Evolutionary conservation across 208 protist genomes (phyloP).

Genomic region (Cochliopodium minus): DNA sequence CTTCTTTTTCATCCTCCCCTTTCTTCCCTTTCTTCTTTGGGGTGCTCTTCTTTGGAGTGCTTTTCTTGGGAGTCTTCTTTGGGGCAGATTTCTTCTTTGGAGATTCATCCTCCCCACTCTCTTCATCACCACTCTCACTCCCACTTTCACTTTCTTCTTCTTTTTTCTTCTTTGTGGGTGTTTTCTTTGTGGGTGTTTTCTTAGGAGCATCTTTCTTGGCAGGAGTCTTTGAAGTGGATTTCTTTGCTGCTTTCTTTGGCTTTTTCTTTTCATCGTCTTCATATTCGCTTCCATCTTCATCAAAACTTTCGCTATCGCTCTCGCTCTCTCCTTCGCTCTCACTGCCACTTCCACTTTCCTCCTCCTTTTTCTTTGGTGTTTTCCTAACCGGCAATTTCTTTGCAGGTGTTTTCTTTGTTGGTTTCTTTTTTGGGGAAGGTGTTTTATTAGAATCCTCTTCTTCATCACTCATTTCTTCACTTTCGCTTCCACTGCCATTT

Average conservation of each 20-base stretch:
- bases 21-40: background rate
- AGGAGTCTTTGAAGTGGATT: background rate
- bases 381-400: slow-evolving; percentile 7
- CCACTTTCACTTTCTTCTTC: background rate
- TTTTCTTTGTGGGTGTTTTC: background rate
- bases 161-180: background rate
- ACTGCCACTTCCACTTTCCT: background rate
- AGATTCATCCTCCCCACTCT: background rate
- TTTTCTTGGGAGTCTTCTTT: background rate
- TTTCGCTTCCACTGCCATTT: background rate
- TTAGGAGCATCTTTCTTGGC: background rate
- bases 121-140: background rate
- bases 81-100: background rate
- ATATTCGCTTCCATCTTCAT: background rate
- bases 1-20: slow-evolving; percentile 8
- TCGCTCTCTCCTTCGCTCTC: background rate
- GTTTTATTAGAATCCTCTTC: slow-evolving; percentile 13
- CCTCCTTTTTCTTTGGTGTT: slow-evolving; percentile 11
- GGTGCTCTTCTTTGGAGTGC: background rate
- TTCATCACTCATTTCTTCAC: background rate
- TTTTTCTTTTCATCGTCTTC: background rate
- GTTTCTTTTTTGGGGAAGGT: background rate
- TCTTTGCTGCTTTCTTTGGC: slow-evolving; percentile 16
- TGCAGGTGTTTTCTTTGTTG: background rate
- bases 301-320: background rate